Base-by-base conservation (phyloP, 768 basidiomycete genomes). In the Boletales sp. region DNA sequence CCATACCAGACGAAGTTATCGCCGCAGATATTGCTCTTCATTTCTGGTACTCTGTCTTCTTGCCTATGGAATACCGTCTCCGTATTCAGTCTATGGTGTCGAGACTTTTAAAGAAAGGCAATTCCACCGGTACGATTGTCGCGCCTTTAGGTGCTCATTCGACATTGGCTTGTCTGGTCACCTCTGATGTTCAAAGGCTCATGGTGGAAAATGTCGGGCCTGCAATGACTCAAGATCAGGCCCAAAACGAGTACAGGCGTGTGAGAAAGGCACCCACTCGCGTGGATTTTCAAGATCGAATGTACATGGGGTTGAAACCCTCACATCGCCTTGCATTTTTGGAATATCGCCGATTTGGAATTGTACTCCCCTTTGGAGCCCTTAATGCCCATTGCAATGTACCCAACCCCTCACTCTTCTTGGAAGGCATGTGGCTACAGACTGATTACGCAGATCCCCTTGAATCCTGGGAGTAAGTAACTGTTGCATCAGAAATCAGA, bases 281-380 rank as follows among this genome's bases (percentile, higher is more conserved):
- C 35, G 57, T 60, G 3, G 80, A 81, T 54, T 66, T 72, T 38
- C 68, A 70, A 34, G 72, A 80, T 41, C 70, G 72, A 44, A 70
- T 51, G 61, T 78, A 45, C 54, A 62, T 47, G 65, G 60, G 59
- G 11, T 62, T 81, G 45, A 64, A 66, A 37, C 74, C 79, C 2
- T 68, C 68, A 1, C 78, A 80, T 55, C 74, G 78, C 13, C 62
- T 74, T 11, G 72, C 78, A 14, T 69, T 72, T 50, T 48, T 70
- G 29, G 58, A 71, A 31, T 77, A 64, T 52, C 70, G 70, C 24
- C 55, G 66, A 15, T 69, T 65, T 39, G 78, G 78, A 7, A 55
- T 79, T 15, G 36, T 80, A n/a, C 64, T 78, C n/a, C 79, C 77
- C 10, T 76, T 78, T 43, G 77, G 75, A 9, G 74, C 74, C 3